Percentiles rank a stretch among this genome's conserved stretches.
Conservation (phyloP, 306 rosid genomes). For the Inga laurina region DNA sequence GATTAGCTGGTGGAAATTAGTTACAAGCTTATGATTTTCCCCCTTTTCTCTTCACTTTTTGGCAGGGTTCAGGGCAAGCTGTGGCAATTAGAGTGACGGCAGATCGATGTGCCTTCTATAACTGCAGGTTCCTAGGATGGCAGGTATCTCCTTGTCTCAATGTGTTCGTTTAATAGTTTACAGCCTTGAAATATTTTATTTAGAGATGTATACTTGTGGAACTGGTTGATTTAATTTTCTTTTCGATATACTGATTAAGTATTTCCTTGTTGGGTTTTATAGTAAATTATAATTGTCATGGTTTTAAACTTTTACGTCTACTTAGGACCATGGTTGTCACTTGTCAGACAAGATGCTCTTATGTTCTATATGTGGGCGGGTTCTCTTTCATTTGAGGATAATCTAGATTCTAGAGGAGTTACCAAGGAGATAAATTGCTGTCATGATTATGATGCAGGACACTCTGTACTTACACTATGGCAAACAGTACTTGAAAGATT, state of each 20-base stretch:
- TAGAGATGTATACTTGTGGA: conserved; percentile 10
- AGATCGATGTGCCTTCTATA: conserved; percentile 89
- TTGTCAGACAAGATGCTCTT: conserved; percentile 14
- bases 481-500: conserved; percentile 80
- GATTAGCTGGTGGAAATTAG: conserved; percentile 4
- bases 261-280: conserved; percentile 14
- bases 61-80: conserved; percentile 93
- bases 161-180: conserved; percentile 23
- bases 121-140: conserved; percentile 97
- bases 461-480: conserved; percentile 84
- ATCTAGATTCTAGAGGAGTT: conserved; percentile 4
- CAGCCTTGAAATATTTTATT: conserved; percentile 1
- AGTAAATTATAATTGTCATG: not conserved
- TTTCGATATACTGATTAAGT: not conserved
- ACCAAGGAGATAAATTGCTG: conserved; percentile 1
- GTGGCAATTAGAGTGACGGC: conserved; percentile 93
- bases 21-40: not conserved
- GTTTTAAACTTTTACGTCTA: conserved; percentile 1
- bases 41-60: conserved; percentile 15
- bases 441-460: conserved; percentile 56
- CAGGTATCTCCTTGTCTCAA: conserved; percentile 58
- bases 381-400: conserved; percentile 26
- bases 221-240: not conserved
- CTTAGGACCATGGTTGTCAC: not conserved
- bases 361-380: conserved; percentile 14